These are phyloP conservation scores for Brassica hybrid DNA, from an alignment of 441 rosid species.

Conservation along the genomic window DNA sequence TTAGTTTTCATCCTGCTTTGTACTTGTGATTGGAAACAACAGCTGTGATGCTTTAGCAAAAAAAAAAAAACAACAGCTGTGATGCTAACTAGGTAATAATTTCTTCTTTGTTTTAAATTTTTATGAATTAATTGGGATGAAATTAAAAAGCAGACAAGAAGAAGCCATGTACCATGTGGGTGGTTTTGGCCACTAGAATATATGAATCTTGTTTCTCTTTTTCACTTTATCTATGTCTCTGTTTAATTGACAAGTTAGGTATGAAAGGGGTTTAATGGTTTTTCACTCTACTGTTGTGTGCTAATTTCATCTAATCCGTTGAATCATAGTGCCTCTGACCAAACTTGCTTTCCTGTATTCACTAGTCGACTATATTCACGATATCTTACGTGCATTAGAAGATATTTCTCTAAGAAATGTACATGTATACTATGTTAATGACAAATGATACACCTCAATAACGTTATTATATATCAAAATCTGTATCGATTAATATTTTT, in stretches of 20 bases:
- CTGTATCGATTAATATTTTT: neutral
- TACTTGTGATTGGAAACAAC: neutral
- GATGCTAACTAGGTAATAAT: neutral
- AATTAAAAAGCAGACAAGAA: constrained; percentile 3
- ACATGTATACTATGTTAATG: neutral
- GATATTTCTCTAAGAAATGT: neutral
- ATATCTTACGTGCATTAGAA: neutral
- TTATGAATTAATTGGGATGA: constrained; percentile 7
- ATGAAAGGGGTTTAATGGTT: neutral
- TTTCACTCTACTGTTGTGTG: constrained; percentile 8
- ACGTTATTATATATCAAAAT: neutral
- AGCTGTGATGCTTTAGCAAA: too few species aligned
- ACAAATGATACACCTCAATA: neutral
- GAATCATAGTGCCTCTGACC: constrained; percentile 13
- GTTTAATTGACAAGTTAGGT: constrained; percentile 35
- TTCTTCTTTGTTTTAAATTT: neutral
- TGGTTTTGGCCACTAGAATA: constrained; percentile 20
- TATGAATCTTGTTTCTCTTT: constrained; percentile 14
- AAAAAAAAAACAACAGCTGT: neutral
- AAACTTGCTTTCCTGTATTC: constrained; percentile 5
- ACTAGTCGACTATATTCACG: neutral
- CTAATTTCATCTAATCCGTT: neutral
- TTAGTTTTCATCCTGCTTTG: neutral
- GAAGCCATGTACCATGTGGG: constrained; percentile 15
- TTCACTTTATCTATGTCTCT: constrained; percentile 5